These are phyloP conservation scores for Sporobolus alterniflorus DNA, from an alignment of 202 grass and related monocot species.

Conservation along the genomic window DNA sequence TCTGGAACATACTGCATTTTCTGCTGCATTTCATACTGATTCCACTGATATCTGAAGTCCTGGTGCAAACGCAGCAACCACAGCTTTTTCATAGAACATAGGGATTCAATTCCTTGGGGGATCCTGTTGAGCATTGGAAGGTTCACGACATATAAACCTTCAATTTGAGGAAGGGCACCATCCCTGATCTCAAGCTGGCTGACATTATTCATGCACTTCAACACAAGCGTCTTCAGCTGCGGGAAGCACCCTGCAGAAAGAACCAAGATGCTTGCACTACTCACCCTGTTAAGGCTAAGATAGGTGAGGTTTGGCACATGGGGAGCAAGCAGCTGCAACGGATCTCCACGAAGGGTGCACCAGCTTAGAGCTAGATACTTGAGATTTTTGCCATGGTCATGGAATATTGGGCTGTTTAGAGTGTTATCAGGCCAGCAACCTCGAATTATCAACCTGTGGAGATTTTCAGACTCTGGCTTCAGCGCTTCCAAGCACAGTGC, in stretches of 20 bases:
- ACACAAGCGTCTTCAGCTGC: too few relatives aligned
- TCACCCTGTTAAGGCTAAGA: conserved; percentile 27
- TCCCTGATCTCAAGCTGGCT: too few relatives aligned
- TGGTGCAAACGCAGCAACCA: neutral
- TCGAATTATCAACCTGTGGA: conserved; percentile 39
- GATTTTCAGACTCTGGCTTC: neutral
- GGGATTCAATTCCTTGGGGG: conserved; percentile 47
- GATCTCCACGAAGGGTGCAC: conserved; percentile 33
- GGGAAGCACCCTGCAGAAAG: too few relatives aligned
- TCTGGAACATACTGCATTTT: conserved; percentile 2
- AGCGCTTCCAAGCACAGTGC: conserved; percentile 35
- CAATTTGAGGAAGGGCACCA: conserved; percentile 31
- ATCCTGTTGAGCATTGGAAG: conserved; percentile 8
- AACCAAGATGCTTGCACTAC: neutral
- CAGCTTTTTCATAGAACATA: conserved; percentile 35
- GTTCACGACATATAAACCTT: conserved; percentile 23
- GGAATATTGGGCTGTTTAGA: conserved; percentile 33
- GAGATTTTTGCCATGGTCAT: neutral
- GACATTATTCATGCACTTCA: too few relatives aligned
- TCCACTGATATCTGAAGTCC: conserved; percentile 10
- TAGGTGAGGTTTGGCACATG: conserved; percentile 27
- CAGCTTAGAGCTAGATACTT: conserved; percentile 38
- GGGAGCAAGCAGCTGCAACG: conserved; percentile 22
- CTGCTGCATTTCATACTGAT: neutral
- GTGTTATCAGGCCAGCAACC: conserved; percentile 25